A percentile compares a stretch with the other conserved stretches of the same genome.
Conservation (phyloP, 345 rosid species). For the Aquilaria sinensis region DNA sequence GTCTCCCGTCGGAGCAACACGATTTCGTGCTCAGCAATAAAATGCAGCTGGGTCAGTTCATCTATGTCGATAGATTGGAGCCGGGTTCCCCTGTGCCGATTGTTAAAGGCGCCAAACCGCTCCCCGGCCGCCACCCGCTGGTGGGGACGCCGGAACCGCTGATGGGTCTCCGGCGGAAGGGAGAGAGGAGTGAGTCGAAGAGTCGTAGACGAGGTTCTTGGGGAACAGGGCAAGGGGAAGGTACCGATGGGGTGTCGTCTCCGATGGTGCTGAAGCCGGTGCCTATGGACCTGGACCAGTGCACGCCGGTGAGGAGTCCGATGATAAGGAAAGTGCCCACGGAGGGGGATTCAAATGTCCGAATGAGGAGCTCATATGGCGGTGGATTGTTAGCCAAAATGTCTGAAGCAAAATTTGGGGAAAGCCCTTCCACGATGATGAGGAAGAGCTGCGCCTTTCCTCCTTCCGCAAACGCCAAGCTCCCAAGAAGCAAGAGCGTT, state of each 20-base stretch:
- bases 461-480: constrained; percentile 40
- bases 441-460: constrained; percentile 78
- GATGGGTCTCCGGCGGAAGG: constrained; percentile 56
- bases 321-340: constrained; percentile 39
- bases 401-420: constrained; percentile 42
- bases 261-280: constrained; percentile 69
- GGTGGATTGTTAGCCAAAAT: constrained; percentile 67
- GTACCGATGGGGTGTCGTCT: constrained; percentile 38
- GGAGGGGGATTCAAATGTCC: constrained; percentile 26
- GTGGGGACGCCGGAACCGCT: constrained; percentile 87
- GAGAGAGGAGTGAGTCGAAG: constrained; percentile 34
- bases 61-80: constrained; percentile 77
- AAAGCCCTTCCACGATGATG: constrained; percentile 43
- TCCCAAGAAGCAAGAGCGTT: constrained; percentile 78
- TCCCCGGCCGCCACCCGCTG: constrained; percentile 88
- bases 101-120: constrained; percentile 71
- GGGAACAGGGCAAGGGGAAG: constrained; percentile 38
- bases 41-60: constrained; percentile 94
- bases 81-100: constrained; percentile 93
- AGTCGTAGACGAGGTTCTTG: constrained; percentile 78
- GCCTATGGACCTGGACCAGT: constrained; percentile 82
- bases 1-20: constrained; percentile 80
- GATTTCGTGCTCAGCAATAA: constrained; percentile 80
- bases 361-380: constrained; percentile 64
- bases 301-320: constrained; percentile 61